phyloP scores from a whole-genome alignment of 1,284 basidiomycete species.

The Puccinia novopanici region DNA sequence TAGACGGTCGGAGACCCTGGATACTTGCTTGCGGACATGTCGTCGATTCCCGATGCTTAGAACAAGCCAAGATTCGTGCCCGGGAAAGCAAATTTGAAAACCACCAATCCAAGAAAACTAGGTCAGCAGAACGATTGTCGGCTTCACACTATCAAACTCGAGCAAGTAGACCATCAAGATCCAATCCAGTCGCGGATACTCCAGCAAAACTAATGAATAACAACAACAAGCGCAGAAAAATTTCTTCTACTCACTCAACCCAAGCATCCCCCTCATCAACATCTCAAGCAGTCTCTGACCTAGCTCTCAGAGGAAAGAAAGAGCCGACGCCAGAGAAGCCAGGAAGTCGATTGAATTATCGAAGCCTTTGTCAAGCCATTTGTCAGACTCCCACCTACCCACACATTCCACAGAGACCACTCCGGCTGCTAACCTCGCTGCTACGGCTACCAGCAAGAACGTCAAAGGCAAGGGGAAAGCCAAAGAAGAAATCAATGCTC shows the following conservation, averaged over 20 bases:
- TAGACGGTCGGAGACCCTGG: slow-evolving; percentile 43
- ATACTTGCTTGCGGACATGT: slow-evolving; percentile 49
- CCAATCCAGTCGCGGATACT: not conserved
- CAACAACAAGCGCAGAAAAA: slow-evolving; percentile 12
- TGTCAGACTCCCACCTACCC: not conserved
- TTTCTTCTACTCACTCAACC: not conserved
- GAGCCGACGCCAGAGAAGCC: slow-evolving; percentile 40
- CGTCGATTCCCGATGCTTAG: slow-evolving; percentile 43
- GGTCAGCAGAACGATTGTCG: not conserved
- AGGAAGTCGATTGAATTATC: slow-evolving; percentile 22
- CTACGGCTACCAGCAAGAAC: not conserved
- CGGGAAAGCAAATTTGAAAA: not conserved
- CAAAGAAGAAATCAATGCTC: slow-evolving; percentile 7
- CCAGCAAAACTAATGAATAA: not conserved
- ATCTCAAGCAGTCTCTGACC: not conserved
- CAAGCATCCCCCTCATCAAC: slow-evolving; percentile 1
- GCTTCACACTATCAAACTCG: slow-evolving; percentile 9
- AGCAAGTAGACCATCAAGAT: not conserved
- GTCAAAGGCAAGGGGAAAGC: slow-evolving; percentile 30
- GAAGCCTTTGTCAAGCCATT: not conserved
- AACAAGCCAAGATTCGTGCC: slow-evolving; percentile 28
- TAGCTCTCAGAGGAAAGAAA: slow-evolving; percentile 3
- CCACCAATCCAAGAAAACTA: not conserved
- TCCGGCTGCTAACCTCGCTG: no score
- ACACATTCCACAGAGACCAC: not conserved